phyloP scores from a whole-genome alignment of 2,329 filamentous ascomycete species.

The Verticillium nubilum region DNA sequence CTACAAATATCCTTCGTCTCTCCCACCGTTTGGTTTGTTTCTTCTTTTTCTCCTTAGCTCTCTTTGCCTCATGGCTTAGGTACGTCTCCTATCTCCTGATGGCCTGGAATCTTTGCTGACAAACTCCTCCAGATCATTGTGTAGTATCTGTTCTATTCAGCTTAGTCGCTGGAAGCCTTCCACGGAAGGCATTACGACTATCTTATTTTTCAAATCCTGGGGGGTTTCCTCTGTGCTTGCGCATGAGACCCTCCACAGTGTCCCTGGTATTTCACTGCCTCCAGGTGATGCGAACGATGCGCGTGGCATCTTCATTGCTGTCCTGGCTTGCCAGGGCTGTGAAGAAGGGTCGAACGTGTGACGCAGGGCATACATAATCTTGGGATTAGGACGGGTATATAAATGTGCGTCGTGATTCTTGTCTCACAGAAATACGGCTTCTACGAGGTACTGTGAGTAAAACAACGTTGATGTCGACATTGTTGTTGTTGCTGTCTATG shows the following conservation, averaged over 20 bases:
- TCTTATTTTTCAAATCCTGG: slow-evolving; percentile 59
- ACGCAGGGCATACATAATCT: no score
- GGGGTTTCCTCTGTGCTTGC: slow-evolving; percentile 59
- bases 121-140: slow-evolving; percentile 57
- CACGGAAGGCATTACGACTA: slow-evolving; percentile 63
- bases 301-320: slow-evolving; percentile 48
- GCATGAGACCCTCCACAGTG: slow-evolving; percentile 56
- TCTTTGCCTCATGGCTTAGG: slow-evolving; percentile 24
- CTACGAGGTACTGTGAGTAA: no score
- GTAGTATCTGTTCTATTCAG: slow-evolving; percentile 80
- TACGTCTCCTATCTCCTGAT: neutral
- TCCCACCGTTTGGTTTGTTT: slow-evolving; percentile 16
- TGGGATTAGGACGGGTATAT: no score
- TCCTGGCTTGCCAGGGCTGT: slow-evolving; percentile 43
- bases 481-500: no score
- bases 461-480: no score
- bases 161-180: slow-evolving; percentile 73
- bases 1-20: neutral
- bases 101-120: neutral
- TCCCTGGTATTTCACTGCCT: slow-evolving; percentile 68
- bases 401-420: no score
- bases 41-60: slow-evolving; percentile 30
- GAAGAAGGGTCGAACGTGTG: slow-evolving; percentile 43
- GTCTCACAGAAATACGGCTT: no score
- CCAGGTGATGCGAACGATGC: slow-evolving; percentile 58